A percentile compares a stretch with the other conserved stretches of the same genome.
Conservation (phyloP, 1,139 yeast species). For the Blastobotrys serpentis region DNA sequence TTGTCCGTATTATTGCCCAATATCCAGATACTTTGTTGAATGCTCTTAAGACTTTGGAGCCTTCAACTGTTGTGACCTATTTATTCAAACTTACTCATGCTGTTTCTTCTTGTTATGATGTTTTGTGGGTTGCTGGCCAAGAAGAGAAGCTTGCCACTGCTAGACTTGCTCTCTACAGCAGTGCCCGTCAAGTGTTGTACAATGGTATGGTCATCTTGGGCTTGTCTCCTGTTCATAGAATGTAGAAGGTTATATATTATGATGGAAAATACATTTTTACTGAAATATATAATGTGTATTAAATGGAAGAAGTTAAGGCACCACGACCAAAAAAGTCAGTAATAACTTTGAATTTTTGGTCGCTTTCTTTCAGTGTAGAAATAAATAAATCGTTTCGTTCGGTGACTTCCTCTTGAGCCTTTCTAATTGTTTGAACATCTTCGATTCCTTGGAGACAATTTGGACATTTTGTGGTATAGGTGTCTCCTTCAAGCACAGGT, state of each 20-base stretch:
- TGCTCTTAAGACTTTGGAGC: slow-evolving; percentile 84
- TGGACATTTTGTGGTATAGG: slow-evolving; percentile 54
- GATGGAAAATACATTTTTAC: background rate
- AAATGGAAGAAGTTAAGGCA: slow-evolving; percentile 44
- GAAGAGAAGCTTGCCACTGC: slow-evolving; percentile 84
- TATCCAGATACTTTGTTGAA: slow-evolving; percentile 89
- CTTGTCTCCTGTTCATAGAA: slow-evolving; percentile 96
- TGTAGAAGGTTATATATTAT: slow-evolving; percentile 53
- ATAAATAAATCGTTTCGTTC: slow-evolving; percentile 65
- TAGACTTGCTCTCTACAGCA: slow-evolving; percentile 85
- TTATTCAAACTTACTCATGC: slow-evolving; percentile 88
- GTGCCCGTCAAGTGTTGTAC: slow-evolving; percentile 86
- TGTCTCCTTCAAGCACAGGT: slow-evolving; percentile 24
- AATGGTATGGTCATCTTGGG: slow-evolving; percentile 93
- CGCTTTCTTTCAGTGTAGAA: slow-evolving; percentile 55
- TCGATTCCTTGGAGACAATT: slow-evolving; percentile 68
- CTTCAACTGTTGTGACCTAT: slow-evolving; percentile 92
- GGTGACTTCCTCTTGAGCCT: slow-evolving; percentile 59
- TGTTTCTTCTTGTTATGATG: slow-evolving; percentile 93
- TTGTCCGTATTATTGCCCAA: slow-evolving; percentile 78
- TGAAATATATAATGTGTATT: too few relatives aligned
- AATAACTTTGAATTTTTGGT: slow-evolving; percentile 70
- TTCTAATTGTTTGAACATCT: slow-evolving; percentile 57
- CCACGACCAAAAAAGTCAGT: slow-evolving; percentile 87
- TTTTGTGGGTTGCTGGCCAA: slow-evolving; percentile 97